Conservation (phyloP, 148 eudicot genomes). For the Fagopyrum homotropicum region DNA sequence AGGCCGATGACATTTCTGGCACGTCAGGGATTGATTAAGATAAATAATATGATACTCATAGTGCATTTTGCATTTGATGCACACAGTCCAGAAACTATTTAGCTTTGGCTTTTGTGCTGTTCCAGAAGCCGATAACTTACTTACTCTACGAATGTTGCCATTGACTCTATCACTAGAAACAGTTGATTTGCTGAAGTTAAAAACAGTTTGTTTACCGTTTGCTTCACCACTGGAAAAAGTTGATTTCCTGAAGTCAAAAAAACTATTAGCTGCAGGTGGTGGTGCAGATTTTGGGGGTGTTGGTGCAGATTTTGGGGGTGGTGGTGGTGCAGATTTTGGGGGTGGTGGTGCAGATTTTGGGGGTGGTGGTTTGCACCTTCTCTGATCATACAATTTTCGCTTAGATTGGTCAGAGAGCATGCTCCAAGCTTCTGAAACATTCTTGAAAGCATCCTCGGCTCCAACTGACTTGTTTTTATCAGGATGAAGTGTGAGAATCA, state of each 20-base stretch:
- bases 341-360: conserved; percentile 18
- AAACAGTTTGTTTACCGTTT: no score
- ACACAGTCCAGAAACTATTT: conserved; percentile 75
- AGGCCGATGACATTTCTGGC: conserved; percentile 60
- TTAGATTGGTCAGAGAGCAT: conserved; percentile 51
- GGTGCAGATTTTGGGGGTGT: conserved; percentile 23
- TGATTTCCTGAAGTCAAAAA: conserved; percentile 46
- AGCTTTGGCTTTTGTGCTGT: conserved; percentile 29
- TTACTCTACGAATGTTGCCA: not conserved
- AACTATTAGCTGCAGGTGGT: conserved; percentile 42
- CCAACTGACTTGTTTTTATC: conserved; percentile 83
- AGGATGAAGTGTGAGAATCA: conserved; percentile 84
- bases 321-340: conserved; percentile 15
- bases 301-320: conserved; percentile 16
- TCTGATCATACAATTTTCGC: conserved; percentile 57
- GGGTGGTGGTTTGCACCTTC: conserved; percentile 22
- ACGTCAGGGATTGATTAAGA: conserved; percentile 63
- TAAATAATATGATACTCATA: conserved; percentile 70
- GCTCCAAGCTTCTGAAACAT: conserved; percentile 75
- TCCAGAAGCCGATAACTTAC: not conserved
- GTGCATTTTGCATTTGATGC: conserved; percentile 71
- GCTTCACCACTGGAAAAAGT: conserved; percentile 27
- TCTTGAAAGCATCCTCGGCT: conserved; percentile 83
- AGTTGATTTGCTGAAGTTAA: not conserved
- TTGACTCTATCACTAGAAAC: not conserved